phyloP scores from a whole-genome alignment of 2,329 filamentous ascomycete genomes.

The Phialophora expanda region DNA sequence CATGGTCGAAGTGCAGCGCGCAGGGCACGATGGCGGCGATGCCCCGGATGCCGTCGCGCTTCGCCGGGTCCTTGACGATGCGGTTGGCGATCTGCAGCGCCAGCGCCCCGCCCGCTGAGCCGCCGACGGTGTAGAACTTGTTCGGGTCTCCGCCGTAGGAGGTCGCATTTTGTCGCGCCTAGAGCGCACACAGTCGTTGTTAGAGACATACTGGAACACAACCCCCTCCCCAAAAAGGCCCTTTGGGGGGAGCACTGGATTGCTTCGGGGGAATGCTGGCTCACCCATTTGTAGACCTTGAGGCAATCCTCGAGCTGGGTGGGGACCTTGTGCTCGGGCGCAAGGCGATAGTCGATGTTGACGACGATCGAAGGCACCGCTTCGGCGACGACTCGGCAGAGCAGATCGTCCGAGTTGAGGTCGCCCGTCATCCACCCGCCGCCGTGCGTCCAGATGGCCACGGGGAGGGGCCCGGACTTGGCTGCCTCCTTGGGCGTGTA shows the following conservation, averaged over 20 bases:
- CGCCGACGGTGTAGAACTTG: constrained; percentile 47
- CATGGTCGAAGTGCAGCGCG: constrained; percentile 46
- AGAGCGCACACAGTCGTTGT: not conserved
- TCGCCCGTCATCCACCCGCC: constrained; percentile 44
- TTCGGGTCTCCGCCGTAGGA: constrained; percentile 35
- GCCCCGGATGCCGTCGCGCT: constrained; percentile 45
- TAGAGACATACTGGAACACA: not conserved
- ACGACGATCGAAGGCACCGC: constrained; percentile 44
- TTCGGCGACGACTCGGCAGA: constrained; percentile 44
- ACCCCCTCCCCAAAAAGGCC: too few species aligned
- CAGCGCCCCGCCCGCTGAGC: constrained; percentile 49
- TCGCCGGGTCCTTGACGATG: constrained; percentile 46
- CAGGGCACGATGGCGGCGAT: constrained; percentile 47
- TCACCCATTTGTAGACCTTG: constrained; percentile 37
- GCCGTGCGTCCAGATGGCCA: constrained; percentile 38
- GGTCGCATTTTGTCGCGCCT: constrained; percentile 35
- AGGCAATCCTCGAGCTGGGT: constrained; percentile 37
- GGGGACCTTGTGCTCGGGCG: constrained; percentile 36
- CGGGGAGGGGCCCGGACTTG: constrained; percentile 34
- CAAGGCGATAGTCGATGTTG: constrained; percentile 46
- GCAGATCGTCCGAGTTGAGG: constrained; percentile 46
- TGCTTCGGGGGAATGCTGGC: not conserved
- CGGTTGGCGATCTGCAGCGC: constrained; percentile 47
- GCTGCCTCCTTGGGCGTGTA: constrained; percentile 36
- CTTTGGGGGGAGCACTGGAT: too few species aligned